Evolutionary conservation across 192 early-diverging fungal species (phyloP), one percentile per base, ranked within the genome.

Genomic region (Haplosporangium gracile): DNA sequence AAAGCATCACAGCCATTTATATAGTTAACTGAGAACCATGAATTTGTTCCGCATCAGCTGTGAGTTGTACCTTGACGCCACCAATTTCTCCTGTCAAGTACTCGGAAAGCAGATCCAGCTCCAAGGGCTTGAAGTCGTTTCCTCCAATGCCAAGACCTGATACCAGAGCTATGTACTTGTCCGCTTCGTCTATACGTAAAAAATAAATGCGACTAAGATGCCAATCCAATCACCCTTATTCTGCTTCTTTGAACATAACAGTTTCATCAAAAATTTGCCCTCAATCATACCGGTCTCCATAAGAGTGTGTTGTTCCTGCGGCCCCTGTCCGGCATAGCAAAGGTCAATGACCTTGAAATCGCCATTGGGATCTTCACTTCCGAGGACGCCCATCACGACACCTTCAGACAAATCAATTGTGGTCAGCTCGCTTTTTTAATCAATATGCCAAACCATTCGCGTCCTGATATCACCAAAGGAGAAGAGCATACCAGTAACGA

Each of bases 341-440:
- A 97, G 75, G 76, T 98, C 97, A 8, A 92, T 78, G 5, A 96
- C 96, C 74, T 98, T 94, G 86, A 99, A 99, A 38, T 94, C 91
- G 51, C 97, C 97, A 34, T 85, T 82, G 9, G 88, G 68, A 65
- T 92, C 95, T 89, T 98, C 97, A 47, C 80, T 86, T 13, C 98
- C 98, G 36, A 98, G 90, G 71, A 96, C 91, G 10, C 93, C 97
- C 36, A 95, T 90, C 10, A 99, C 90, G 18, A 94, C 87, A 13
- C 97, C 95, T 95, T 87, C 5, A 49, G 24, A 36, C 32, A 6
- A n/a, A n/a, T 10, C 13, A 51, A 2, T 13, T 32, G 36, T 5
- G 22, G 39, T 36, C 51, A 63, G 26, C 24, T 40, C 43, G 1
- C 10, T 22, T 45, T 45, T 22, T 70, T 34, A 68, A 18, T 29